A percentile compares a stretch with the other conserved stretches of the same genome.
phyloP scores from a whole-genome alignment of 176 grass and related monocot genomes.

The Olyra latifolia region DNA sequence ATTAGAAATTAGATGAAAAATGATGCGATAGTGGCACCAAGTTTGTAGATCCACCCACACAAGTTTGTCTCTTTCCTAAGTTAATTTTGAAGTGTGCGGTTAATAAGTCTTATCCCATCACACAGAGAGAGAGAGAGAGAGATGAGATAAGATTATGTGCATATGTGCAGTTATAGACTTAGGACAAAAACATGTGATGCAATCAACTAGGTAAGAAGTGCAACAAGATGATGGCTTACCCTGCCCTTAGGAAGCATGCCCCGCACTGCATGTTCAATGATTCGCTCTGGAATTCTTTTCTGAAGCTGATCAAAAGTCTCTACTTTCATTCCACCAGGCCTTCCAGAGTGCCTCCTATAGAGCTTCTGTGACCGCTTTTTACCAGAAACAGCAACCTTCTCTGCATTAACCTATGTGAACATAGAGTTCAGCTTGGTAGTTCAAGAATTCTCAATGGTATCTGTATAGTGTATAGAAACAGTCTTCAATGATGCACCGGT shows the following conservation, averaged over 20 bases:
- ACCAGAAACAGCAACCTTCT: slow-evolving; percentile 97
- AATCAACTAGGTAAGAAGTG: neutral
- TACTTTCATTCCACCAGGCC: slow-evolving; percentile 91
- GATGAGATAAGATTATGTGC: neutral
- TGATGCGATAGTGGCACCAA: too few species aligned
- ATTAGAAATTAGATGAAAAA: neutral
- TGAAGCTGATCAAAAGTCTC: slow-evolving; percentile 99
- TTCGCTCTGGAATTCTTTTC: slow-evolving; percentile 95
- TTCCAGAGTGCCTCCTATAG: slow-evolving; percentile 94
- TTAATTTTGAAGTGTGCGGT: too few species aligned
- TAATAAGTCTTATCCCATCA: too few species aligned
- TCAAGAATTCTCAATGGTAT: neutral
- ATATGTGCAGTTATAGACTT: neutral
- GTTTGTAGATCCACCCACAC: too few species aligned
- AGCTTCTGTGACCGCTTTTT: slow-evolving; percentile 90
- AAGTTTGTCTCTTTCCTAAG: too few species aligned
- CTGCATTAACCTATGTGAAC: slow-evolving; percentile 79
- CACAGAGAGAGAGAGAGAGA: too few species aligned
- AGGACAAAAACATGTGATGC: slow-evolving; percentile 1
- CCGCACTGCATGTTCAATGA: slow-evolving; percentile 89
- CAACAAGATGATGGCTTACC: slow-evolving; percentile 49
- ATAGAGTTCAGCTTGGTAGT: slow-evolving; percentile 24
- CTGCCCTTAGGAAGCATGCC: slow-evolving; percentile 99
- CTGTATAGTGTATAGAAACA: neutral
- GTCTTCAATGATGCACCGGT: slow-evolving; percentile 16